Percentiles rank a stretch among this genome's conserved stretches.
Conservation (phyloP, 2,329 filamentous ascomycete species). For the Ascochyta viciae-villosae region DNA sequence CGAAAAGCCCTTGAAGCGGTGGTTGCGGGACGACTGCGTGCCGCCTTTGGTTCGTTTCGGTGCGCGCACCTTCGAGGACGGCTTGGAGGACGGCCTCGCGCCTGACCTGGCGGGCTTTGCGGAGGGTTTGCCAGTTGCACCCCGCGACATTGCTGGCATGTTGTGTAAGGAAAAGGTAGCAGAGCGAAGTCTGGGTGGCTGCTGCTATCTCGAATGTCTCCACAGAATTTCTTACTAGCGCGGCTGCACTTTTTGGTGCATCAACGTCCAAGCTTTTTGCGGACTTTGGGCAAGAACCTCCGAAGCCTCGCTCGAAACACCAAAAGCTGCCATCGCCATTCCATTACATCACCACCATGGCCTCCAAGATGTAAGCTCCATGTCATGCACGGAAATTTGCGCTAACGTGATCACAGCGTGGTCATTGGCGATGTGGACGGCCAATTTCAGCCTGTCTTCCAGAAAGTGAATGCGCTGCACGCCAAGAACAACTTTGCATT, state of each 20-base stretch:
- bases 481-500: conserved; percentile 88
- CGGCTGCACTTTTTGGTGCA: conserved; percentile 18
- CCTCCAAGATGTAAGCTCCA: conserved; percentile 61
- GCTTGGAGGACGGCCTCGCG: conserved; percentile 23
- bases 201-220: conserved; percentile 23
- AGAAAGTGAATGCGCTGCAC: conserved; percentile 81
- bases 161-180: conserved; percentile 20
- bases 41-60: conserved; percentile 70
- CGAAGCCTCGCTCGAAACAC: conserved; percentile 10
- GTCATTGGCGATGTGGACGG: conserved; percentile 86
- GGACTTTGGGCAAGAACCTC: conserved; percentile 12
- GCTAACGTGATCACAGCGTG: conserved; percentile 61
- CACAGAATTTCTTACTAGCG: conserved; percentile 42
- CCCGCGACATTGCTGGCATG: conserved; percentile 56
- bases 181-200: conserved; percentile 11
- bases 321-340: neutral
- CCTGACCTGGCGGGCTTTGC: conserved; percentile 18
- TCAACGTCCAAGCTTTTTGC: neutral
- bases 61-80: conserved; percentile 52
- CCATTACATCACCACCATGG: conserved; percentile 51
- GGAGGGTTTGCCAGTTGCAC: conserved; percentile 26
- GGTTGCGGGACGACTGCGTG: conserved; percentile 79
- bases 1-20: conserved; percentile 91
- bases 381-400: neutral
- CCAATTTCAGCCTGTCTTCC: conserved; percentile 75